Base-by-base conservation (phyloP, 2,329 filamentous ascomycete species). In the Chalaropsis ovoidea region DNA sequence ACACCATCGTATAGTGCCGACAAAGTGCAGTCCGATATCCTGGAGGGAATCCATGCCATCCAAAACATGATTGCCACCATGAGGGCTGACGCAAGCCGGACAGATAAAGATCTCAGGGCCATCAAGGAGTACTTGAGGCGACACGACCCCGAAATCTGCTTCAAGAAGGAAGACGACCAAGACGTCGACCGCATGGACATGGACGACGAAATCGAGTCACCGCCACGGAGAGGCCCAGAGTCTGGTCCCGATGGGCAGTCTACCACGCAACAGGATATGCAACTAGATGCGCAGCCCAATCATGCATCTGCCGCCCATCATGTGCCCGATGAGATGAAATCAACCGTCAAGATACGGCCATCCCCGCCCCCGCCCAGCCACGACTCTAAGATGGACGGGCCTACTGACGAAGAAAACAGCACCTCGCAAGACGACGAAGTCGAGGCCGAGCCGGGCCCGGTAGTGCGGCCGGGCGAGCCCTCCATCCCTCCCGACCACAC, bases 401-500 rank as follows among this genome's bases (percentile, higher is more conserved):
- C 54, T 15, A 1, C 31, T 17, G 54, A 58, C 8, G 54, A 58
- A 27, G 54, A 58, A 43, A 58, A 22, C 45, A 61, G 10, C 35
- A 17, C 31, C 43, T 24, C n/a, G 8, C 73, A 76, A 61, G 81
- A 80, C 47, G 79, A 83, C 41, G 78, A 81, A 63, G 74, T 78
- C 62, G 80, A 83, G 65, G 76, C 76, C 1, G 78, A 81, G 56
- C 80, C 81, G 22, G 79, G 80, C 7, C 79, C 79, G 7, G 76
- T 79, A 11, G 80, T 82, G 6, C 77, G 75, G 13, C 81, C 81
- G 0, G 85, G 84, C 60, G 81, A 85, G 69, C 82, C 88, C 15
- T 83, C 87, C 1, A 89, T 95, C 65, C 89, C 90, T 0, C 83
- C 86, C 35, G 89, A 95, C 70, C 93, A 97, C 72, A 95, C 90